Conservation (phyloP, 805 yeast species). For the Myxozyma udenii region DNA sequence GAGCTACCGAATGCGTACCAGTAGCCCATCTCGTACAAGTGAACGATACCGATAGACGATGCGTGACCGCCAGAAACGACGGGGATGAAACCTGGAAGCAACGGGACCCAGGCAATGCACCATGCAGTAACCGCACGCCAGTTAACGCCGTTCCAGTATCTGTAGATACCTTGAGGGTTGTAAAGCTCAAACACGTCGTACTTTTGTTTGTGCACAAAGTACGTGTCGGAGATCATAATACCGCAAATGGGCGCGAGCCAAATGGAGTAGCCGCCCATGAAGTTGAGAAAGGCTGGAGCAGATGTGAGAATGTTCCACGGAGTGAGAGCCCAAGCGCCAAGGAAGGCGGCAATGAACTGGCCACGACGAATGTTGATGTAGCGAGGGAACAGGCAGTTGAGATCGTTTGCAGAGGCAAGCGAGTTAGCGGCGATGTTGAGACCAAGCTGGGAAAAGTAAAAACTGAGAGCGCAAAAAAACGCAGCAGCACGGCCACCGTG, state of each 20-base stretch:
- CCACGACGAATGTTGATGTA: constrained; percentile 64
- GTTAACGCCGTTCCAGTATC: constrained; percentile 45
- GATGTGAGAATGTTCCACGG: constrained; percentile 78
- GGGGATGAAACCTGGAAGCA: constrained; percentile 18
- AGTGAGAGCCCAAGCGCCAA: constrained; percentile 64
- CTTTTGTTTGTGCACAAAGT: constrained; percentile 63
- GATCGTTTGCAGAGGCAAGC: constrained; percentile 49
- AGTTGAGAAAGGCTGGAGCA: constrained; percentile 72
- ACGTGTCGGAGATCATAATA: constrained; percentile 46
- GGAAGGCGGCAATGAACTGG: constrained; percentile 63
- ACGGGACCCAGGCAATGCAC: constrained; percentile 33
- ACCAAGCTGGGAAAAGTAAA: constrained; percentile 73
- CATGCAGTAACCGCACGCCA: constrained; percentile 44
- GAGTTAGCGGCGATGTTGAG: constrained; percentile 65
- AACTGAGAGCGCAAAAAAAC: constrained; percentile 65
- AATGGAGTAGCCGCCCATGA: constrained; percentile 73
- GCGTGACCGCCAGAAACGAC: constrained; percentile 15
- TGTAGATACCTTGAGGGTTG: constrained; percentile 42
- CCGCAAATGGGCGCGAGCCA: constrained; percentile 83
- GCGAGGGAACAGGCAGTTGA: constrained; percentile 47
- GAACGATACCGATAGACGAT: constrained; percentile 22
- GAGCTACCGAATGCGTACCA: constrained; percentile 31
- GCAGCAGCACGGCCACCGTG: constrained; percentile 70
- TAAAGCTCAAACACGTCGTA: constrained; percentile 62
- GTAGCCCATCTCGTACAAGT: constrained; percentile 32